phyloP scores from a whole-genome alignment of 2,329 filamentous ascomycete genomes.

The Calonectria ilicicola region DNA sequence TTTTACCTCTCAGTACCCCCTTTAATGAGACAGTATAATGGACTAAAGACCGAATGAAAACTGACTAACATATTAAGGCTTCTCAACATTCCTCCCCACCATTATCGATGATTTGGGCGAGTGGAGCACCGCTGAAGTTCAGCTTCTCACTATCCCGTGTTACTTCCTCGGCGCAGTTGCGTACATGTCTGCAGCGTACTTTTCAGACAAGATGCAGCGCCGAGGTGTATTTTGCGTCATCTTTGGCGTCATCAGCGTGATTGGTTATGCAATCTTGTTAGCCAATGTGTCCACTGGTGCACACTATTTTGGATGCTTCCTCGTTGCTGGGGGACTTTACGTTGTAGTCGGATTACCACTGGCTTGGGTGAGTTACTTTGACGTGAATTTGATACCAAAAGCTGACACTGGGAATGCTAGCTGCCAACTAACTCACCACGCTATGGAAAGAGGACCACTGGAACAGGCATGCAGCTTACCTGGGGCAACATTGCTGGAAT shows the following conservation, averaged over 20 bases:
- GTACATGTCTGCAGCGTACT: conserved; percentile 74
- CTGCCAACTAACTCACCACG: conserved; percentile 76
- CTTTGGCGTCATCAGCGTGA: conserved; percentile 71
- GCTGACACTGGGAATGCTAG: conserved; percentile 34
- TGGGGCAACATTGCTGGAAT: conserved; percentile 79
- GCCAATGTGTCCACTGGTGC: conserved; percentile 69
- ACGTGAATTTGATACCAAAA: neutral
- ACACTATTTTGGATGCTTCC: conserved; percentile 80
- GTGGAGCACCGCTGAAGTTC: conserved; percentile 74
- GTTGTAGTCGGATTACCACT: conserved; percentile 66
- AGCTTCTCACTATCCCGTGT: conserved; percentile 83
- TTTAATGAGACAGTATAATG: neutral
- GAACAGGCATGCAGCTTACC: conserved; percentile 77
- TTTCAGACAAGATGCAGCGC: conserved; percentile 76
- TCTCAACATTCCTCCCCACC: conserved; percentile 81
- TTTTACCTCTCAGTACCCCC: too few relatives aligned
- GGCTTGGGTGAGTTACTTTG: conserved; percentile 58
- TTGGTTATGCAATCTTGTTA: conserved; percentile 78
- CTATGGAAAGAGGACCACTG: conserved; percentile 81
- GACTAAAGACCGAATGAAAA: neutral
- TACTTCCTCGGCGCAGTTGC: conserved; percentile 78
- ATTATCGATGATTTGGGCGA: conserved; percentile 78
- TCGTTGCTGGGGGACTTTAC: conserved; percentile 82
- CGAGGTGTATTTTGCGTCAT: conserved; percentile 74
- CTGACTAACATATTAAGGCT: conserved; percentile 60